Evolutionary conservation across 371 early-diverging fungal species (phyloP), one percentile per base, ranked within the genome.

Genomic region (Rhizopus sp.): DNA sequence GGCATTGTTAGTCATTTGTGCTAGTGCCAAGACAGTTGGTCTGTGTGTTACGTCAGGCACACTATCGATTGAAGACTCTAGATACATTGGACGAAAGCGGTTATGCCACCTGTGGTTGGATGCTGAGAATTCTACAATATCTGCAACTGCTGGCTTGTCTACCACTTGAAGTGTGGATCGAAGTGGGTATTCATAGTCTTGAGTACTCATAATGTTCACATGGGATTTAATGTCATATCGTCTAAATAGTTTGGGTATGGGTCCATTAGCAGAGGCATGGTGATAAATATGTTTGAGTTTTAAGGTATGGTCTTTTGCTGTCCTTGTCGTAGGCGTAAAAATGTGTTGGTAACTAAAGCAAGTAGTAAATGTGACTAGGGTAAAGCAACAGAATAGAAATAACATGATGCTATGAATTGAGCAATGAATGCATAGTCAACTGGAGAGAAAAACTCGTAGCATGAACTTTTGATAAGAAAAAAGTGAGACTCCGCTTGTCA

Each of bases 1-100:
- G 4, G 92, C 87, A 60, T 93, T 86, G 39, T 76, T 81, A 2
- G 86, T 84, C 92, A 94, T 93, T 44, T 77, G 63, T n/a, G 88
- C 93, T 30, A 94, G 60, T 15, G 78, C 65, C n/a, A 87, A 65
- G 16, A 94, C 80, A 1, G 93, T 89, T 32, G 67, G 63, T 30
- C 83, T 80, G 61, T 93, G 87, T 1, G 81, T 80, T n/a, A 85
- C 75, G 68, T 94, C 84, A 4, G 96, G 95, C n/a, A 64, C 57
- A 0, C 65, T 17, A 12, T 47, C 66, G 7, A 57, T 37, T 16
- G 68, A 39, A 38, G 69, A 16, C 38, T 69, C 68, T 53, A 66
- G 44, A 34, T 59, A 38, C 51, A 50, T 54, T 6, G 55, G 50
- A 46, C 46, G 46, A 7, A 46, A 8, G 6, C 7, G 5, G 12